Base-by-base conservation (phyloP, 495 filamentous ascomycete genomes). In the Neurospora pannonica region DNA sequence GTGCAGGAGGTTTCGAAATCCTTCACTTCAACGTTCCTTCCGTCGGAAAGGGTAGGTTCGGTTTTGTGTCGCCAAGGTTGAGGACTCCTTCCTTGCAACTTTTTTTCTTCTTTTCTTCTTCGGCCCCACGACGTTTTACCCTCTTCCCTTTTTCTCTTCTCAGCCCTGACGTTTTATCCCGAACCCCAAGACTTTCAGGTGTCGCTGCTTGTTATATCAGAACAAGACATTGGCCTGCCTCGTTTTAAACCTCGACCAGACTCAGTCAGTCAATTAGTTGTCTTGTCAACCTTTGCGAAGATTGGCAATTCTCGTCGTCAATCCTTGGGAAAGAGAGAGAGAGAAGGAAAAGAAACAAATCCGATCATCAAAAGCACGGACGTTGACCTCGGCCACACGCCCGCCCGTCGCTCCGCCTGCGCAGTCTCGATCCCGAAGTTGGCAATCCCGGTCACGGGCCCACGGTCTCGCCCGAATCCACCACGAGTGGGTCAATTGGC, bases 71-170 rank as follows among this genome's bases (percentile, higher is more conserved):
- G 54, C 54, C 54, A 62, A 62, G 54, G 15, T 31, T 6, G 54
- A 62, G 54, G 54, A 2, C 54, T 28, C 28, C 54, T 62, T 62
- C 54, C 54, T 62, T 34, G 54, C 54, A 62, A 62, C 15, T 4
- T 62, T 34, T 62, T 34, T 7, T 2, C 54, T 62, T 62, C 13
- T 31, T 62, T 34, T 62, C 13, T 17, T 31, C 54, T 62, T 62
- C 2, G 2, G 15, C 54, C 54, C 54, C 54, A 28, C 54, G 28
- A 34, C 5, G 13, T 31, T 34, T 17, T 9, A 17, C 70, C 21
- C 38, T 72, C 39, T 76, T 74, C 74, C 21, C 36, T 5, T 70
- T 70, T 71, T 72, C 72, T 3, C 24, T 62, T 62, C 24, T 62
- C 15, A 28, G 24, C 24, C 54, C 24, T 31, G 54, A 1, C 48